Percentiles rank a stretch among this genome's conserved stretches.
These are phyloP conservation scores for Phytophthora ohioensis DNA, from an alignment of 352 stramenopile genomes.

Conservation along the genomic window DNA sequence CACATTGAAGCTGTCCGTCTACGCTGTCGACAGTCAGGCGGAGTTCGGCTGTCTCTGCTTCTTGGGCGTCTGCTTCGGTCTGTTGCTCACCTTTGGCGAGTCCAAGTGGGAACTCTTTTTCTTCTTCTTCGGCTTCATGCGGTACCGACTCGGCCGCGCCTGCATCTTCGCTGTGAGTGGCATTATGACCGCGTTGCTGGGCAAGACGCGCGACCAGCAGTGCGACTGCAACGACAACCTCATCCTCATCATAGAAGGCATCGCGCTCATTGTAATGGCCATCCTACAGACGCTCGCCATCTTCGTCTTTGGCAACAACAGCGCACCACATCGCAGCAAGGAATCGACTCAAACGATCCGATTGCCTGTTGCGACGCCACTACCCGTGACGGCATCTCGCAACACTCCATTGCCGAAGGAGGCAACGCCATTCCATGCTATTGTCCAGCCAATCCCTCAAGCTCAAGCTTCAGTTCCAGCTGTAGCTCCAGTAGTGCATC, in stretches of 20 bases:
- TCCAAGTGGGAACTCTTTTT: constrained; percentile 72
- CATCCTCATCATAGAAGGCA: constrained; percentile 62
- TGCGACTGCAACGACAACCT: constrained; percentile 61
- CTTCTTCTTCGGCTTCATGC: constrained; percentile 86
- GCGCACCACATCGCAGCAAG: constrained; percentile 16
- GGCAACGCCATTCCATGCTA: constrained; percentile 20
- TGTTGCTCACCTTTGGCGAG: constrained; percentile 68
- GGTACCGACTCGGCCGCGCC: constrained; percentile 71
- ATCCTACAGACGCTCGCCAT: constrained; percentile 57
- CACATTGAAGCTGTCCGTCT: constrained; percentile 42
- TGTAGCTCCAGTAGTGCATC: neutral
- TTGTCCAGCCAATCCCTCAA: constrained; percentile 34
- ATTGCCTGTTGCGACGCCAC: constrained; percentile 5
- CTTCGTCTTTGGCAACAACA: constrained; percentile 65
- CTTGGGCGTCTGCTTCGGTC: constrained; percentile 70
- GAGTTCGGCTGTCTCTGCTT: constrained; percentile 83
- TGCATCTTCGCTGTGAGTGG: constrained; percentile 65
- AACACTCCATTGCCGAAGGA: constrained; percentile 16
- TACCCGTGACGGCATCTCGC: constrained; percentile 9
- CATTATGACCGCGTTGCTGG: constrained; percentile 68
- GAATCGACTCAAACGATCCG: constrained; percentile 5
- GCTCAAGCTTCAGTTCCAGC: neutral
- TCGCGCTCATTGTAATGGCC: constrained; percentile 58
- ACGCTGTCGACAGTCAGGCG: constrained; percentile 55
- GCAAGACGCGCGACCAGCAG: constrained; percentile 62